Conservation (phyloP, 2,329 filamentous ascomycete genomes). For the Ascochyta clinopodiicola region DNA sequence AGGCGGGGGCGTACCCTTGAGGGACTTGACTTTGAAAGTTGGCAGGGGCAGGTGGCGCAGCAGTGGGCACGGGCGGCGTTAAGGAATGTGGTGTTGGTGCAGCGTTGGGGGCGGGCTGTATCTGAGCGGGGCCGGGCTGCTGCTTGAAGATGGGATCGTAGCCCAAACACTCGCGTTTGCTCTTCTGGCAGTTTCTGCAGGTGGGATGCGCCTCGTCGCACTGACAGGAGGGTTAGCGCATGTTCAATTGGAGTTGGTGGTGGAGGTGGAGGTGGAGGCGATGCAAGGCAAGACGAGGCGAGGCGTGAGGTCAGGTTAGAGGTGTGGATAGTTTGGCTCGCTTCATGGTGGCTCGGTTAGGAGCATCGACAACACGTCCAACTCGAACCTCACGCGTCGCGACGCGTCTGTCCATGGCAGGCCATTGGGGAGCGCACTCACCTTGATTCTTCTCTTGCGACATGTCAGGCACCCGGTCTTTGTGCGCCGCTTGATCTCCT, state of each 20-base stretch:
- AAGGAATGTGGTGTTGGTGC: slow-evolving; percentile 44
- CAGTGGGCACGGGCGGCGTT: slow-evolving; percentile 35
- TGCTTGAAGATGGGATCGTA: slow-evolving; percentile 89
- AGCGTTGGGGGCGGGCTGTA: slow-evolving; percentile 71
- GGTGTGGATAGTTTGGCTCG: slow-evolving; percentile 42
- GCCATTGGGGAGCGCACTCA: slow-evolving; percentile 49
- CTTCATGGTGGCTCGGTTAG: slow-evolving; percentile 50
- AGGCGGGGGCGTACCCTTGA: slow-evolving; percentile 53
- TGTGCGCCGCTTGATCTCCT: slow-evolving; percentile 77
- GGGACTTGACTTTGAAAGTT: slow-evolving; percentile 49
- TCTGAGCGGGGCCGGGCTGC: slow-evolving; percentile 71
- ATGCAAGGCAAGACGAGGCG: neutral
- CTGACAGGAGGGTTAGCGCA: slow-evolving; percentile 57
- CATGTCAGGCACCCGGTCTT: slow-evolving; percentile 72
- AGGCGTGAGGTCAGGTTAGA: slow-evolving; percentile 41
- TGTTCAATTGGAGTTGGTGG: slow-evolving; percentile 8
- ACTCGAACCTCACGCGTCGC: slow-evolving; percentile 35
- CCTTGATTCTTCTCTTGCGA: slow-evolving; percentile 73
- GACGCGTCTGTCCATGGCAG: slow-evolving; percentile 35
- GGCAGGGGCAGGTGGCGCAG: slow-evolving; percentile 41
- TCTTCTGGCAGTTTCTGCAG: slow-evolving; percentile 89
- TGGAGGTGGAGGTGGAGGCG: neutral
- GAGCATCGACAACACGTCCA: slow-evolving; percentile 22
- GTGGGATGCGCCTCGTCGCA: slow-evolving; percentile 95
- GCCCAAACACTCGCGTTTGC: slow-evolving; percentile 83